A percentile compares a stretch with the other conserved stretches of the same genome.
Evolutionary conservation across 1,139 yeast genomes (phyloP).

Genomic region (Geotrichum reessii): DNA sequence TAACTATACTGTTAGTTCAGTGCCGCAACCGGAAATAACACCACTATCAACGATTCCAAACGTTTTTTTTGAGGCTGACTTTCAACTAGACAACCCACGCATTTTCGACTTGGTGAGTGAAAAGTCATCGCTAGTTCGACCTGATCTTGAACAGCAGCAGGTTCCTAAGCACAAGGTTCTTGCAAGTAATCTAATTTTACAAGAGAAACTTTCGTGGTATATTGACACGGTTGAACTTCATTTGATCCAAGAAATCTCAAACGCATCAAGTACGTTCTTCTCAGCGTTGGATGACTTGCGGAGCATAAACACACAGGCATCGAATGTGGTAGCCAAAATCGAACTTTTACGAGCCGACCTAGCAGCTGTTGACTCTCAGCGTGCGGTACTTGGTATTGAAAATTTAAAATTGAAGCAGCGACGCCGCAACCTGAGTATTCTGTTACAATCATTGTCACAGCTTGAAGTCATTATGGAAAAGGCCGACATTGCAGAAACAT

Average conservation of each 20-base stretch:
- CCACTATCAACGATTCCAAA: constrained; percentile 51
- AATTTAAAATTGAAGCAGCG: constrained; percentile 51
- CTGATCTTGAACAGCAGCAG: constrained; percentile 19
- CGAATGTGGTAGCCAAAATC: constrained; percentile 47
- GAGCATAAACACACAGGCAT: constrained; percentile 54
- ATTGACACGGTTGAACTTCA: constrained; percentile 80
- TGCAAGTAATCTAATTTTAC: constrained; percentile 54
- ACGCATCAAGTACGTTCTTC: constrained; percentile 78
- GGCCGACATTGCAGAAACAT: constrained; percentile 49
- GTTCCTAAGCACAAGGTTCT: constrained; percentile 28
- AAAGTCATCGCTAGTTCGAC: constrained; percentile 39
- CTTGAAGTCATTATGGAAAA: constrained; percentile 47
- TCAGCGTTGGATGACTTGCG: constrained; percentile 74
- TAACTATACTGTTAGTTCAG: constrained; percentile 16
- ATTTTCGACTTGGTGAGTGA: constrained; percentile 70
- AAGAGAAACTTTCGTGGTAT: constrained; percentile 74
- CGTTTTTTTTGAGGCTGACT: constrained; percentile 61
- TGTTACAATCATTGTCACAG: constrained; percentile 66
- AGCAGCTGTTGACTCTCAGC: constrained; percentile 42
- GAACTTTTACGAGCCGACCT: constrained; percentile 40
- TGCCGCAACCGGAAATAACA: constrained; percentile 21
- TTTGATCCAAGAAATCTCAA: constrained; percentile 74
- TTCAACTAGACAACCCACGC: constrained; percentile 83
- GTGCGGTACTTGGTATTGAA: constrained; percentile 49
- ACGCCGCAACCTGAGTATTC: constrained; percentile 52